Evolutionary conservation across 2,329 filamentous ascomycete genomes (phyloP).

Genomic region (Ustilaginoidea virens): DNA sequence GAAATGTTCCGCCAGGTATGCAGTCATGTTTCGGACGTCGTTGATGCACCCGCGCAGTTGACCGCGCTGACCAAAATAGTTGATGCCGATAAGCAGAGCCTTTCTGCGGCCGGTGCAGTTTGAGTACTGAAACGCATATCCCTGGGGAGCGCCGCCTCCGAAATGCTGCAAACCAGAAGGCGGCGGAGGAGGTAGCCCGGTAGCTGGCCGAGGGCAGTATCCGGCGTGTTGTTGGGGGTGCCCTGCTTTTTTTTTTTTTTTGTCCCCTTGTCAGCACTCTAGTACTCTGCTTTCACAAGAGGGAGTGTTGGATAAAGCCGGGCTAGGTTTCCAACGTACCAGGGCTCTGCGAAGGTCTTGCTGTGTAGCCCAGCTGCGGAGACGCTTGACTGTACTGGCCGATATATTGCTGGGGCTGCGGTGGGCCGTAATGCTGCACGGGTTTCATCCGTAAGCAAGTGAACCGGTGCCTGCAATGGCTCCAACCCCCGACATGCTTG

Average conservation of each 20-base stretch:
- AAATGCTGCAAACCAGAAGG: conserved; percentile 55
- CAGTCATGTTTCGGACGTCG: conserved; percentile 93
- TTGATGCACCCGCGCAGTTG: conserved; percentile 92
- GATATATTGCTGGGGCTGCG: conserved; percentile 18
- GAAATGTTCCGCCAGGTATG: conserved; percentile 76
- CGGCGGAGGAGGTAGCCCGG: conserved; percentile 46
- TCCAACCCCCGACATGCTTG: background rate
- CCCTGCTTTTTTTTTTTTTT: background rate
- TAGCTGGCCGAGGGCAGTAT: conserved; percentile 2
- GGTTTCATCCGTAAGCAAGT: conserved; percentile 1
- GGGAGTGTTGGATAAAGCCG: too few species aligned
- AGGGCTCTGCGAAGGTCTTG: conserved; percentile 27
- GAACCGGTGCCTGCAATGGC: background rate
- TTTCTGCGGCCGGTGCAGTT: conserved; percentile 80
- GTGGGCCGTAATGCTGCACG: conserved; percentile 14
- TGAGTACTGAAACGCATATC: conserved; percentile 81
- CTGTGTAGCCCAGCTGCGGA: conserved; percentile 31
- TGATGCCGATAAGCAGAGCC: conserved; percentile 84
- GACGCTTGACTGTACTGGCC: conserved; percentile 13
- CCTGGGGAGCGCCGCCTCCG: conserved; percentile 63
- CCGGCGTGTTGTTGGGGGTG: conserved; percentile 6
- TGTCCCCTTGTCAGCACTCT: too few species aligned
- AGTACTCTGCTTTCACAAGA: too few species aligned
- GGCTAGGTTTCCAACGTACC: too few species aligned
- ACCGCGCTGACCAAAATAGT: conserved; percentile 86